Evolutionary conservation across 805 yeast species (phyloP).

Genomic region (Hanseniaspora thailandica): DNA sequence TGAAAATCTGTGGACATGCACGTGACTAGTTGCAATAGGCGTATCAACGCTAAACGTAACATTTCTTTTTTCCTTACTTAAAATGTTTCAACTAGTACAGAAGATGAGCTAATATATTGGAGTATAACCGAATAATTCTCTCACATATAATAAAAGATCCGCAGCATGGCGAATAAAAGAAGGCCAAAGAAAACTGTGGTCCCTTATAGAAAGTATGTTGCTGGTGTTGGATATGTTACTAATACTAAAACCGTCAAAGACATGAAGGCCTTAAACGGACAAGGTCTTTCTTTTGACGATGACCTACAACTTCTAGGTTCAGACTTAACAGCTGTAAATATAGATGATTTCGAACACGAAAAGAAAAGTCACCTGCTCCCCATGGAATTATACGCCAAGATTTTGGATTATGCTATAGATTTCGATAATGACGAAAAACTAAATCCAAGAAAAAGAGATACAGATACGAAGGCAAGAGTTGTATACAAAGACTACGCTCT

Average conservation of each 20-base stretch:
- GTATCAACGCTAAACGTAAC: too few species aligned
- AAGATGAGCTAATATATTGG: background rate
- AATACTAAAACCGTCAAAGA: constrained; percentile 14
- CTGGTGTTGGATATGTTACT: constrained; percentile 30
- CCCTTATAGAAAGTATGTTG: constrained; percentile 66
- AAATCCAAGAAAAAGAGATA: constrained; percentile 17
- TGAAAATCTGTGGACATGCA: too few species aligned
- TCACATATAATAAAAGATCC: too few species aligned
- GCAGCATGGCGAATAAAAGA: constrained; percentile 71
- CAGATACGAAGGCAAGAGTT: constrained; percentile 25
- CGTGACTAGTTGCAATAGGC: too few species aligned
- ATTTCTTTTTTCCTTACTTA: background rate
- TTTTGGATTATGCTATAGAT: constrained; percentile 6
- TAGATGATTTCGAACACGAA: background rate
- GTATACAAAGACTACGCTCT: constrained; percentile 42
- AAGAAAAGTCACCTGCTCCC: constrained; percentile 16
- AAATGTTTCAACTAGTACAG: background rate
- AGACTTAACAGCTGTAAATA: background rate
- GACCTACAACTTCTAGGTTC: background rate
- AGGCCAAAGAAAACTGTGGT: constrained; percentile 75
- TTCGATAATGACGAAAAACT: constrained; percentile 20
- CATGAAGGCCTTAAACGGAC: background rate
- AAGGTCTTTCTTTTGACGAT: background rate
- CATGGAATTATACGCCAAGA: constrained; percentile 21
- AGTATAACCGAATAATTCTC: background rate